A percentile compares a stretch with the other conserved stretches of the same genome.
phyloP scores from a whole-genome alignment of 768 basidiomycete species.

The Tricholoma sp. region DNA sequence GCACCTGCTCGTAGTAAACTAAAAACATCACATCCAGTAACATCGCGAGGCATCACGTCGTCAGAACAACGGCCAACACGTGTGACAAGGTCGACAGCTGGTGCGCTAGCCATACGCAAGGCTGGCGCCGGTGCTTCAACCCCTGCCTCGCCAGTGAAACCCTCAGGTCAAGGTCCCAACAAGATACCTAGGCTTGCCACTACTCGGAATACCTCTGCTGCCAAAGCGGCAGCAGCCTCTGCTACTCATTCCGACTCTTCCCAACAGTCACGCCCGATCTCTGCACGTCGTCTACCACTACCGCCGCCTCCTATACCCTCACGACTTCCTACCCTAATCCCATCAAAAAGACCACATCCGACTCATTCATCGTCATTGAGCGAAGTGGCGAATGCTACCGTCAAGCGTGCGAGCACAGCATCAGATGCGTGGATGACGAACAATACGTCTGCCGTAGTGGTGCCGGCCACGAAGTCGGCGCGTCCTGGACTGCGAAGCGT shows the following conservation, averaged over 20 bases:
- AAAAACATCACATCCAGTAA: slow-evolving; percentile 33
- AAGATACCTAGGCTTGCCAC: slow-evolving; percentile 65
- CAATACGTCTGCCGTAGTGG: slow-evolving; percentile 63
- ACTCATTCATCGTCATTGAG: slow-evolving; percentile 40
- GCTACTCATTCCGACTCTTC: slow-evolving; percentile 20
- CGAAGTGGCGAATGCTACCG: slow-evolving; percentile 40
- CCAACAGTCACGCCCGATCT: slow-evolving; percentile 14
- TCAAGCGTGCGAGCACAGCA: slow-evolving; percentile 32
- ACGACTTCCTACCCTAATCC: slow-evolving; percentile 66
- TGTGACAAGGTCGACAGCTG: slow-evolving; percentile 67
- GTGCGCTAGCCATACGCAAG: slow-evolving; percentile 48
- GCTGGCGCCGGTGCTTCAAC: slow-evolving; percentile 35
- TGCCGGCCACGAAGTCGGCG: slow-evolving; percentile 64
- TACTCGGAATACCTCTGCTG: slow-evolving; percentile 45
- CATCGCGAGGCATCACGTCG: slow-evolving; percentile 46
- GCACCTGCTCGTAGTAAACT: slow-evolving; percentile 38
- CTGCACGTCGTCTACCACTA: slow-evolving; percentile 30
- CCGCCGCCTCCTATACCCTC: slow-evolving; percentile 71
- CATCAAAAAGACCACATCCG: slow-evolving; percentile 46
- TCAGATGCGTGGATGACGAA: slow-evolving; percentile 76
- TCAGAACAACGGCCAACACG: slow-evolving; percentile 73
- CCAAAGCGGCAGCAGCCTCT: slow-evolving; percentile 36
- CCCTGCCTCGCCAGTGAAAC: slow-evolving; percentile 38
- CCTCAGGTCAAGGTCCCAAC: slow-evolving; percentile 50
- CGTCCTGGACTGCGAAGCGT: slow-evolving; percentile 72